Evolutionary conservation across 1,139 yeast genomes (phyloP).

Genomic region (Candida sanyaensis): DNA sequence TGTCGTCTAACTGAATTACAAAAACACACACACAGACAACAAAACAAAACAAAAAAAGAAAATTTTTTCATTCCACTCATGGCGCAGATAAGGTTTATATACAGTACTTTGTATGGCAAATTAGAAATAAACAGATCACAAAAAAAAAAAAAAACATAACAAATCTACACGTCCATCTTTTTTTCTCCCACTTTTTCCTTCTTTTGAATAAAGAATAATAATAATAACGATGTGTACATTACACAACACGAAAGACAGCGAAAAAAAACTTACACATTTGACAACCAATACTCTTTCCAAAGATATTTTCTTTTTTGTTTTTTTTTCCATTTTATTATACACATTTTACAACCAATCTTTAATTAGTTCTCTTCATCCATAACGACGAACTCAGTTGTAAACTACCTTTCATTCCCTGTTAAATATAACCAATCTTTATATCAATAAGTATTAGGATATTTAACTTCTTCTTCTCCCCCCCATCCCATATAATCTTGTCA

Average conservation of each 20-base stretch:
- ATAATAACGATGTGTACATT: no score
- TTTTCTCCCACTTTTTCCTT: background rate
- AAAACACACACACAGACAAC: background rate
- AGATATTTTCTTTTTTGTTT: no score
- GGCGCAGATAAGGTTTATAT: background rate
- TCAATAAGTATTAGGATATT: slow-evolving; percentile 1
- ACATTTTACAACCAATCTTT: background rate
- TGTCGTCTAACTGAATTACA: background rate
- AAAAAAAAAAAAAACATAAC: background rate
- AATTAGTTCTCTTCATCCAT: background rate
- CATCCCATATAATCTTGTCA: background rate
- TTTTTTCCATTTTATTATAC: background rate
- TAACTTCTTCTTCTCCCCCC: background rate
- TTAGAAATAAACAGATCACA: background rate
- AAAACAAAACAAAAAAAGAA: background rate
- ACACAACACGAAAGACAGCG: no score
- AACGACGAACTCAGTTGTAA: no score
- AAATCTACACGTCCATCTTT: background rate
- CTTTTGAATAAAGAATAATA: no score
- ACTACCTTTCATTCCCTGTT: background rate
- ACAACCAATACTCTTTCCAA: background rate
- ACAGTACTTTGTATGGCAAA: background rate
- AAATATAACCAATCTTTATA: slow-evolving; percentile 1
- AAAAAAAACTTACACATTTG: background rate
- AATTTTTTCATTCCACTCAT: background rate